phyloP scores from a whole-genome alignment of 2,329 filamentous ascomycete genomes.

The Nannizzia gypsea region DNA sequence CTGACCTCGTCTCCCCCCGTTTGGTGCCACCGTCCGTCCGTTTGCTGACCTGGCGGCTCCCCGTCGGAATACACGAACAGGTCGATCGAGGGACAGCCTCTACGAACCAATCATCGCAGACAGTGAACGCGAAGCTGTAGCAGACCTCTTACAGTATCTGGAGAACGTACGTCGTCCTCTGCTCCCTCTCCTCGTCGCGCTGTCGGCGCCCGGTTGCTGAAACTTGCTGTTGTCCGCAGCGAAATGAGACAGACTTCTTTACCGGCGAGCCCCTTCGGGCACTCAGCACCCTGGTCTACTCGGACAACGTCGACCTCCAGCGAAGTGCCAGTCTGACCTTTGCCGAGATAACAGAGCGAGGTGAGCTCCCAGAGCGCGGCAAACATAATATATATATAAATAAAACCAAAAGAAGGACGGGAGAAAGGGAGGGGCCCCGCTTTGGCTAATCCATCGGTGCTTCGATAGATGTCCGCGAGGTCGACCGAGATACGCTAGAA shows the following conservation, averaged over 20 bases:
- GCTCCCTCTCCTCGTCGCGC: neutral
- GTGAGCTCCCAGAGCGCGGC: too few relatives aligned
- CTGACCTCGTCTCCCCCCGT: constrained; percentile 23
- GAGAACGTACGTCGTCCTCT: constrained; percentile 61
- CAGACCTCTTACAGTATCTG: constrained; percentile 86
- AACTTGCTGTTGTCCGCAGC: constrained; percentile 41
- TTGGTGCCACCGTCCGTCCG: constrained; percentile 26
- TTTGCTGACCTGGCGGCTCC: constrained; percentile 30
- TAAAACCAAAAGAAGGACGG: too few relatives aligned
- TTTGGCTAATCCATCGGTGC: neutral
- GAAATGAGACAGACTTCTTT: constrained; percentile 97
- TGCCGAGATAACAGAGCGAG: constrained; percentile 96
- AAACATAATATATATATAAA: too few relatives aligned
- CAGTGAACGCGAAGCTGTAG: constrained; percentile 91
- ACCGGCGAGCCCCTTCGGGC: constrained; percentile 87
- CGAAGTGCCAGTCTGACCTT: constrained; percentile 95
- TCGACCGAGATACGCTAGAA: constrained; percentile 87
- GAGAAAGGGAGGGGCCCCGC: too few relatives aligned
- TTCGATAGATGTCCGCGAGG: constrained; percentile 76
- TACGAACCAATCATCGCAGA: constrained; percentile 86
- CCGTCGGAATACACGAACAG: constrained; percentile 33
- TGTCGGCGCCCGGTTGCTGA: neutral
- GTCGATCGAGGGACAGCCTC: constrained; percentile 65
- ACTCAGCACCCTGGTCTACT: constrained; percentile 91
- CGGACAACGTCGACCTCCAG: constrained; percentile 96